These are phyloP conservation scores for Eustoma russellianum DNA, from an alignment of 257 asterid genomes.

Conservation along the genomic window DNA sequence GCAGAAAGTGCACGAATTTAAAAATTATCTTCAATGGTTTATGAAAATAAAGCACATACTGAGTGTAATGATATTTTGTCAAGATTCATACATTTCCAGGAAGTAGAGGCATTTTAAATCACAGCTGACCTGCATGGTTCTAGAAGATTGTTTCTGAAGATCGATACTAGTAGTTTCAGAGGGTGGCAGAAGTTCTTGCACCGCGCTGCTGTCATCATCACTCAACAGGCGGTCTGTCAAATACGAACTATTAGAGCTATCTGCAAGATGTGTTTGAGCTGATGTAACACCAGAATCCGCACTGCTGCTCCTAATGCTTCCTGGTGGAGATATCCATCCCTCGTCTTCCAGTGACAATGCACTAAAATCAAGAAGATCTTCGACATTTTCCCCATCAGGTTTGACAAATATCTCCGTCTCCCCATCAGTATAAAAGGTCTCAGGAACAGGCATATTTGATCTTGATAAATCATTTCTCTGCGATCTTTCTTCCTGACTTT, in stretches of 20 bases:
- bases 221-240: constrained; percentile 27
- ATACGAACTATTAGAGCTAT: constrained; percentile 44
- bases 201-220: constrained; percentile 33
- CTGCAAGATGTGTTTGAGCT: constrained; percentile 55
- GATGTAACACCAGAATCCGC: constrained; percentile 47
- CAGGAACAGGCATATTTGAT: constrained; percentile 42
- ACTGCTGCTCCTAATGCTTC: constrained; percentile 56
- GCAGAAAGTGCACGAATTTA: constrained; percentile 9
- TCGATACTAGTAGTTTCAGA: constrained; percentile 22
- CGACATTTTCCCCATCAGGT: constrained; percentile 43
- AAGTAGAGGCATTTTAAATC: background rate
- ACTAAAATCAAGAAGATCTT: constrained; percentile 34
- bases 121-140: constrained; percentile 49
- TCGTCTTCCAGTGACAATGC: constrained; percentile 51
- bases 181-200: constrained; percentile 21
- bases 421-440: constrained; percentile 34
- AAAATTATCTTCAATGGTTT: background rate
- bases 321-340: constrained; percentile 91
- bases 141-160: constrained; percentile 22
- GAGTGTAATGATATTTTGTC: background rate
- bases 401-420: constrained; percentile 40
- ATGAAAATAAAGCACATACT: background rate
- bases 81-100: background rate
- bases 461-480: constrained; percentile 52
- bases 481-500: constrained; percentile 66